Percentiles rank a stretch among this genome's conserved stretches.
Evolutionary conservation across 345 rosid species (phyloP).

Genomic region (Brassica cretica): DNA sequence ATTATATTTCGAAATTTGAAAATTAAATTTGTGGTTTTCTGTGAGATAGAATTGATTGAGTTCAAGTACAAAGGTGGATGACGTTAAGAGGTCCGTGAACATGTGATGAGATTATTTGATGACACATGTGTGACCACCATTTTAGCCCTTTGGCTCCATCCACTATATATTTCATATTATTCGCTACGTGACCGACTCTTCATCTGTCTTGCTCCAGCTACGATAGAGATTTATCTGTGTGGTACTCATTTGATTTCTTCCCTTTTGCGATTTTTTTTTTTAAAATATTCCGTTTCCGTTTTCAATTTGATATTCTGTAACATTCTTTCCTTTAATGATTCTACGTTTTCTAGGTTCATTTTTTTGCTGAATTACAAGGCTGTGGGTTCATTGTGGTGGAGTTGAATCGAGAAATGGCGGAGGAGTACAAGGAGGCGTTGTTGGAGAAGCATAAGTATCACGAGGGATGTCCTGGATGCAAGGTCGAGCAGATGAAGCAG

Average conservation of each 20-base stretch:
- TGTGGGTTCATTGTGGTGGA: neutral
- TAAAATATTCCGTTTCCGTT: neutral
- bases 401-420: slow-evolving; percentile 23
- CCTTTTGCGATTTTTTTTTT: neutral
- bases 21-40: neutral
- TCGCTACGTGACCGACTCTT: slow-evolving; percentile 16
- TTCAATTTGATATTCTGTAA: neutral
- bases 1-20: neutral
- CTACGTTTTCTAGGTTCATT: neutral
- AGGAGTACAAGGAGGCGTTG: slow-evolving; percentile 34
- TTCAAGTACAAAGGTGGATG: slow-evolving; percentile 12
- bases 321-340: neutral
- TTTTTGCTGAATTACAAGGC: neutral
- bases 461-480: slow-evolving; percentile 60
- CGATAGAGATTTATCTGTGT: slow-evolving; percentile 15
- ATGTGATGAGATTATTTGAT: slow-evolving; percentile 13
- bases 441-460: slow-evolving; percentile 23
- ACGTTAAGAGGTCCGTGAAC: slow-evolving; percentile 14
- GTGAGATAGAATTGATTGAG: neutral
- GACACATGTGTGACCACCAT: slow-evolving; percentile 26
- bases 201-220: slow-evolving; percentile 8
- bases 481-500: slow-evolving; percentile 60
- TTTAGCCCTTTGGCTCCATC: slow-evolving; percentile 3
- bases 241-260: slow-evolving; percentile 16
- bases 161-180: neutral